A percentile compares a stretch with the other conserved stretches of the same genome.
Conservation (phyloP, 2,329 filamentous ascomycete genomes). For the Trichoderma aggressivum region DNA sequence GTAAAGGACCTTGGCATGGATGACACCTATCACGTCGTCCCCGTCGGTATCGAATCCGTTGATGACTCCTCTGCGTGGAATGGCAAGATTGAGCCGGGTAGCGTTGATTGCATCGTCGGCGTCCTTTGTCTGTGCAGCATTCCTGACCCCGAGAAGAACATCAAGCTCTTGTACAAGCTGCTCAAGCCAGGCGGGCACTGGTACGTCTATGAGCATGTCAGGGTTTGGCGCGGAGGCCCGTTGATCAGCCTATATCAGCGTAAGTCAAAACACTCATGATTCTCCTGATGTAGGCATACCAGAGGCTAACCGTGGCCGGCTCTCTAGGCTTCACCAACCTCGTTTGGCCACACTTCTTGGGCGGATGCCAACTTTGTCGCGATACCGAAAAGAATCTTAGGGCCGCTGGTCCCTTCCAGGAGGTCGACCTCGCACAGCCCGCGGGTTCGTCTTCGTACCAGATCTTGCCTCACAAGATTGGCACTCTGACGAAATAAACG, state of each 20-base stretch:
- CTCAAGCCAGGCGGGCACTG: slow-evolving; percentile 60
- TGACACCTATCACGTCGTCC: slow-evolving; percentile 58
- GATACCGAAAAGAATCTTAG: slow-evolving; percentile 46
- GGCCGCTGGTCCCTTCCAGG: slow-evolving; percentile 49
- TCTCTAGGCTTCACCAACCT: slow-evolving; percentile 47
- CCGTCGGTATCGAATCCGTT: slow-evolving; percentile 60
- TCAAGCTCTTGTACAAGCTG: slow-evolving; percentile 52
- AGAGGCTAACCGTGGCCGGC: not conserved
- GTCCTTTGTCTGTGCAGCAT: slow-evolving; percentile 63
- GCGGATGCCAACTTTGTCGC: slow-evolving; percentile 50
- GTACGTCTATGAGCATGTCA: slow-evolving; percentile 63
- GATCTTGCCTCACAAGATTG: slow-evolving; percentile 48
- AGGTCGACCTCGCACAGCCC: slow-evolving; percentile 45
- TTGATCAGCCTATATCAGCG: slow-evolving; percentile 49
- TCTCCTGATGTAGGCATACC: not conserved
- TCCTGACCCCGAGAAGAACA: slow-evolving; percentile 55
- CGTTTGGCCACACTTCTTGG: slow-evolving; percentile 50
- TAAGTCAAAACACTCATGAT: slow-evolving; percentile 32
- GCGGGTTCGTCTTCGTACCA: slow-evolving; percentile 41
- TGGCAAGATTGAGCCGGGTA: slow-evolving; percentile 47
- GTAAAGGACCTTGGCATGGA: slow-evolving; percentile 52
- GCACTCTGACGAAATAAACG: slow-evolving; percentile 49
- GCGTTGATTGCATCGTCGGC: slow-evolving; percentile 58
- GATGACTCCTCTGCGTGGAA: slow-evolving; percentile 39
- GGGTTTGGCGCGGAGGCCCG: slow-evolving; percentile 37